phyloP scores from a whole-genome alignment of 139 green algal genomes.

The Desmodesmus armatus region DNA sequence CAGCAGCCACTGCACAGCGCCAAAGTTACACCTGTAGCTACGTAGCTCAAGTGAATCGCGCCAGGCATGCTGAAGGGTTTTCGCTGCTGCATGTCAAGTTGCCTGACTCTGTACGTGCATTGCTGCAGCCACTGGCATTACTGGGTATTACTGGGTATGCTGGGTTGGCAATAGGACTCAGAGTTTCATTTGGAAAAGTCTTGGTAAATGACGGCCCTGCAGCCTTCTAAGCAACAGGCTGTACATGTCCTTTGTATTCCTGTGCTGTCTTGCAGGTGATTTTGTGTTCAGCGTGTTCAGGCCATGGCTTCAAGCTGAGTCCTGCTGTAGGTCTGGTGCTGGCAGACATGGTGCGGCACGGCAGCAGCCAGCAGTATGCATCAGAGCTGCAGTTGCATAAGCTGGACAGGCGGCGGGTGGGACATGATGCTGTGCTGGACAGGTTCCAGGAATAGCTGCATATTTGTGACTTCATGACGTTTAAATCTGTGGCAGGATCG shows the following conservation, averaged over 20 bases:
- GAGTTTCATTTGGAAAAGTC: no score
- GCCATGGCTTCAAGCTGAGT: constrained; percentile 90
- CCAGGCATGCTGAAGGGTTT: no score
- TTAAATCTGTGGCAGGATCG: background rate
- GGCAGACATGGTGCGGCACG: constrained; percentile 50
- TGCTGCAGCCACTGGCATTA: no score
- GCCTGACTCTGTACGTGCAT: no score
- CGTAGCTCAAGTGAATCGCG: no score
- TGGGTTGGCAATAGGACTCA: no score
- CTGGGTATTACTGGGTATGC: no score
- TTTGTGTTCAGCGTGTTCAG: constrained; percentile 77
- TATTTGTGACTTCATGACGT: background rate
- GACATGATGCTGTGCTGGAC: constrained; percentile 32
- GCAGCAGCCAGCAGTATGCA: constrained; percentile 31
- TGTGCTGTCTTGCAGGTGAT: constrained; percentile 72
- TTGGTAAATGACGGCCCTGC: no score
- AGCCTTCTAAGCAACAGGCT: no score
- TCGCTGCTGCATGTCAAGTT: no score
- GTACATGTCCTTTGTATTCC: no score
- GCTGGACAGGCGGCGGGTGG: constrained; percentile 30
- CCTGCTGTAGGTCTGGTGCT: constrained; percentile 65
- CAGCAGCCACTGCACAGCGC: constrained; percentile 4
- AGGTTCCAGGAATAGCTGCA: constrained; percentile 32
- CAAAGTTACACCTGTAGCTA: no score
- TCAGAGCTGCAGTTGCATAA: constrained; percentile 34